A percentile compares a stretch with the other conserved stretches of the same genome.
Conservation (phyloP, 2,329 filamentous ascomycete genomes). For the Venturia effusa region DNA sequence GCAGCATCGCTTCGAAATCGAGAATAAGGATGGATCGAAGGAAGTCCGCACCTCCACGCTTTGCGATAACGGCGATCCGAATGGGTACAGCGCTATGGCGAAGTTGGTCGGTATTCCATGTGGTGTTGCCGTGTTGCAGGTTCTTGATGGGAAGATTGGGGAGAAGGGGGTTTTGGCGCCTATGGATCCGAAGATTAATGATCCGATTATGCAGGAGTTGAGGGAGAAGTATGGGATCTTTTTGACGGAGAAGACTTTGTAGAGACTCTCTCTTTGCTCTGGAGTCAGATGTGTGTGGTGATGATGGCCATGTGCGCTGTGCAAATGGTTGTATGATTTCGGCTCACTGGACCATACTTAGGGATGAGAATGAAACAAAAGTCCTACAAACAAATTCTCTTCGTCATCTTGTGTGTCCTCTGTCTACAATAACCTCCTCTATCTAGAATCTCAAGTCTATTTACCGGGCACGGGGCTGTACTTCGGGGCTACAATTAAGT, state of each 20-base stretch:
- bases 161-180: slow-evolving; percentile 69
- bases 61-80: slow-evolving; percentile 68
- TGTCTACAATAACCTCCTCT: too few species aligned
- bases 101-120: slow-evolving; percentile 69
- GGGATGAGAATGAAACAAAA: not conserved
- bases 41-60: slow-evolving; percentile 75
- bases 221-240: slow-evolving; percentile 67
- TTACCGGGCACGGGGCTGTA: too few species aligned
- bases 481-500: too few species aligned
- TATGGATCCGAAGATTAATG: slow-evolving; percentile 60
- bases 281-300: not conserved
- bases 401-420: too few species aligned
- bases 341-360: not conserved
- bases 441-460: too few species aligned
- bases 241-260: slow-evolving; percentile 55
- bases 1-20: slow-evolving; percentile 75
- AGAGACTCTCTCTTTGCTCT: not conserved
- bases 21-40: slow-evolving; percentile 65
- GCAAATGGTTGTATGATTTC: not conserved
- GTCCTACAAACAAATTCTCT: too few species aligned
- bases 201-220: slow-evolving; percentile 65
- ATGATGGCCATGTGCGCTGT: not conserved
- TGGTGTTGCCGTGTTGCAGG: slow-evolving; percentile 59
- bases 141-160: slow-evolving; percentile 62
- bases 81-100: slow-evolving; percentile 76